Conservation (phyloP, 1,284 basidiomycete species). For the Cryptococcus maquisensis region DNA sequence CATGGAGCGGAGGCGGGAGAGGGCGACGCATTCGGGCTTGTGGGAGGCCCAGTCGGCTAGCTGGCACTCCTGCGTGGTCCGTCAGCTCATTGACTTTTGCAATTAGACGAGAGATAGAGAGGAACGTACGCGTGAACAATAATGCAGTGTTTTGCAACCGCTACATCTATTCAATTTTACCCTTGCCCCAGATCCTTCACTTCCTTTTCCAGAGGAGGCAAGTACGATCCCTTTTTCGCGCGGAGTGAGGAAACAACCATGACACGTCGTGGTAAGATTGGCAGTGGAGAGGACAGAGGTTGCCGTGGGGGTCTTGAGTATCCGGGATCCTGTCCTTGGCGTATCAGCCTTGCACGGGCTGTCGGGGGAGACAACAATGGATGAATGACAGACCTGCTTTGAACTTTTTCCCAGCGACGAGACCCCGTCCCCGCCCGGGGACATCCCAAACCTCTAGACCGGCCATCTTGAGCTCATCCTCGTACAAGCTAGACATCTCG, state of each 20-base stretch:
- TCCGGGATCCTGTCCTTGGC: slow-evolving; percentile 55
- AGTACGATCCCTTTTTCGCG: slow-evolving; percentile 28
- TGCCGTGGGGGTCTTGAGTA: slow-evolving; percentile 60
- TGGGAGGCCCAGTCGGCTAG: slow-evolving; percentile 69
- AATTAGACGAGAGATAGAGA: not conserved
- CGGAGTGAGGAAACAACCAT: slow-evolving; percentile 56
- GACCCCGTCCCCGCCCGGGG: slow-evolving; percentile 27
- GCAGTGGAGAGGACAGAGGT: slow-evolving; percentile 63
- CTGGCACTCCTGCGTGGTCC: slow-evolving; percentile 62
- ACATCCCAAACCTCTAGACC: slow-evolving; percentile 23
- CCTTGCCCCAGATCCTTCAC: not conserved
- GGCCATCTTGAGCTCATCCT: slow-evolving; percentile 5
- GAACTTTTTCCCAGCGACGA: slow-evolving; percentile 21
- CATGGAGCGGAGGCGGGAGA: slow-evolving; percentile 49
- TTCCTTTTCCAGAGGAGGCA: not conserved
- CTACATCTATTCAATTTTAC: slow-evolving; percentile 59
- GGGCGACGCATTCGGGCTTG: slow-evolving; percentile 68
- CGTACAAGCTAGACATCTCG: slow-evolving; percentile 1
- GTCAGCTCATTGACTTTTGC: not conserved
- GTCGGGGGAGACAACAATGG: not conserved
- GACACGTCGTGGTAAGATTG: slow-evolving; percentile 62
- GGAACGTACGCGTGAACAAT: slow-evolving; percentile 63
- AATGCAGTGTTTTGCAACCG: slow-evolving; percentile 62
- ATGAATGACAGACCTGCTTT: slow-evolving; percentile 19
- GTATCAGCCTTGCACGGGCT: not conserved